phyloP scores from a whole-genome alignment of 495 filamentous ascomycete species.

The Hyaloscypha bicolor region DNA sequence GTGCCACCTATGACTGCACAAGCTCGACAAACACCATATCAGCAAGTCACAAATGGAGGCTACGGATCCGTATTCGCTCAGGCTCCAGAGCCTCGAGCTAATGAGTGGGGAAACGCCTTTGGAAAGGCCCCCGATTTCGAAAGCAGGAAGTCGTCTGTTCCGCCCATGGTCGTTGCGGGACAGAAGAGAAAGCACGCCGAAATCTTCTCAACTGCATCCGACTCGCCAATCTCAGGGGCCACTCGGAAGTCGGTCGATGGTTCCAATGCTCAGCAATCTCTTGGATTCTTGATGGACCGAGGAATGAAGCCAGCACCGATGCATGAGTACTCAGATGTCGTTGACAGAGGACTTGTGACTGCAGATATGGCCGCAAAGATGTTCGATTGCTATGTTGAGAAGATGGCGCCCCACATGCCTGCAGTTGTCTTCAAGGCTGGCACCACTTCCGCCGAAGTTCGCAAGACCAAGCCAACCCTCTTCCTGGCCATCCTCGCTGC shows the following conservation, averaged over 20 bases:
- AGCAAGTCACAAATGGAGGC: constrained; percentile 34
- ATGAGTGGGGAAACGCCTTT: constrained; percentile 23
- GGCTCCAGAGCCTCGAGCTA: constrained; percentile 12
- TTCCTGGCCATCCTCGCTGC: constrained; percentile 79
- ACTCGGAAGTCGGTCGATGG: constrained; percentile 2
- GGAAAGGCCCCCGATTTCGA: constrained; percentile 28
- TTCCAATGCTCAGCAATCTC: constrained; percentile 1
- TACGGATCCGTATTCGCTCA: constrained; percentile 12
- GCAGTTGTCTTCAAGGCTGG: constrained; percentile 73
- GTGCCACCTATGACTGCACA: neutral
- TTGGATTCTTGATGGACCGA: constrained; percentile 4
- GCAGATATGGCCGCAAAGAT: constrained; percentile 62
- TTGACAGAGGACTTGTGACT: constrained; percentile 70
- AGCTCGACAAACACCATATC: constrained; percentile 25
- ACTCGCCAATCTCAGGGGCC: constrained; percentile 6
- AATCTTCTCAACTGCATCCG: constrained; percentile 13
- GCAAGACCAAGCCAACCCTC: constrained; percentile 72
- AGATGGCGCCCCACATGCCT: constrained; percentile 74
- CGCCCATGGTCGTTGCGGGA: constrained; percentile 42
- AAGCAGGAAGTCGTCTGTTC: constrained; percentile 26
- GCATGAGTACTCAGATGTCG: constrained; percentile 59
- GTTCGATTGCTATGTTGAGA: constrained; percentile 68
- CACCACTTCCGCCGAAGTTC: constrained; percentile 67
- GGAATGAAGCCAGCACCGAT: constrained; percentile 15
- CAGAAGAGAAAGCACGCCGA: constrained; percentile 50